These are phyloP conservation scores for Dactylorhiza incarnata DNA, from an alignment of 106 monocot genomes.

Conservation along the genomic window DNA sequence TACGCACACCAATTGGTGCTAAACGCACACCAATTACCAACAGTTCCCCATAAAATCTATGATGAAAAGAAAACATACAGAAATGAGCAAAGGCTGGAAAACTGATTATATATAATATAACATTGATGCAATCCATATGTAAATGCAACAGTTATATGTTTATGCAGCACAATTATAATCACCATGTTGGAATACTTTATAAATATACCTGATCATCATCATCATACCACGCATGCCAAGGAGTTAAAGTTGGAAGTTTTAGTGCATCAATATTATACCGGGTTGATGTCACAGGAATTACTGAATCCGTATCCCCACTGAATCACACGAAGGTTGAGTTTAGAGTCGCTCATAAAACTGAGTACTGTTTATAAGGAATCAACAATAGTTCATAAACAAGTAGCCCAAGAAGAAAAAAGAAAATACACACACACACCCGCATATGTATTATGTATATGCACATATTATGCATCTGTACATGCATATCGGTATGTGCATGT, in stretches of 20 bases:
- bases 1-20: no score
- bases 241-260: constrained; percentile 67
- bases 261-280: constrained; percentile 74
- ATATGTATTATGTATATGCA: no score
- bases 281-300: constrained; percentile 87
- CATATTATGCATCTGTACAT: no score
- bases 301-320: constrained; percentile 95
- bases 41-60: not conserved
- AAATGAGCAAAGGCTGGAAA: not conserved
- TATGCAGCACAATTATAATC: not conserved
- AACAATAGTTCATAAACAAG: no score
- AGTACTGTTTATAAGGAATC: no score
- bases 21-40: no score
- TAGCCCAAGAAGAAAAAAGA: no score
- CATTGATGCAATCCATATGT: not conserved
- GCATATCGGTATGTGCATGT: no score
- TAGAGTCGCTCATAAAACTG: no score
- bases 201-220: constrained; percentile 66
- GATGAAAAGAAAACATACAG: not conserved
- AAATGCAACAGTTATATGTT: not conserved
- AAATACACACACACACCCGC: no score
- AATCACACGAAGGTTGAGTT: constrained; percentile 7
- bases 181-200: not conserved
- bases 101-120: not conserved
- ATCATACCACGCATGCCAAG: constrained; percentile 96